phyloP scores from a whole-genome alignment of 345 rosid species.

The Tarenaya hassleriana region DNA sequence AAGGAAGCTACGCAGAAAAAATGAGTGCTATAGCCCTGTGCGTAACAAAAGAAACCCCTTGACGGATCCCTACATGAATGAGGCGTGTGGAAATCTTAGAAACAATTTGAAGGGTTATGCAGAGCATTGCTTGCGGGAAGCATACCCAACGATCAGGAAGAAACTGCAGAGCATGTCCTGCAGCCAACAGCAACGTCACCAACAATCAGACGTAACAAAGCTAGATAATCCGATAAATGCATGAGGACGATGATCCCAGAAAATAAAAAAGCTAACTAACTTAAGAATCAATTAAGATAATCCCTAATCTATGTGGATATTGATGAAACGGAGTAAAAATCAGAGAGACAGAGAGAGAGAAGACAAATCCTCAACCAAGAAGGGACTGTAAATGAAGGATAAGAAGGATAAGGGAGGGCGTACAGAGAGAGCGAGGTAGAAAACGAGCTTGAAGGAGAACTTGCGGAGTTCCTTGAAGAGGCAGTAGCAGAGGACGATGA shows the following conservation, averaged over 20 bases:
- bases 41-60: constrained; percentile 73
- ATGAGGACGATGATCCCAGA: background rate
- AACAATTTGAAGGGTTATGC: constrained; percentile 6
- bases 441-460: constrained; percentile 96
- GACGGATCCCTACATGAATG: constrained; percentile 74
- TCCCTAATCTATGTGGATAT: background rate
- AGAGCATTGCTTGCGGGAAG: background rate
- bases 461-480: constrained; percentile 94
- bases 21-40: constrained; percentile 78
- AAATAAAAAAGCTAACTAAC: background rate
- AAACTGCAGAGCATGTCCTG: constrained; percentile 99
- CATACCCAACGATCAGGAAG: constrained; percentile 86
- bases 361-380: constrained; percentile 13
- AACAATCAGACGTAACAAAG: constrained; percentile 9
- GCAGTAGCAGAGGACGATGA: constrained; percentile 81
- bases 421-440: constrained; percentile 91
- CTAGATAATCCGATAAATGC: background rate
- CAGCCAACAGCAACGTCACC: background rate
- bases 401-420: constrained; percentile 8
- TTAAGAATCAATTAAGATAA: background rate
- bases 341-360: too few species aligned
- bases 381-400: background rate
- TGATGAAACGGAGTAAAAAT: constrained; percentile 3
- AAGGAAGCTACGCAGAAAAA: constrained; percentile 95
- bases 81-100: background rate